These are phyloP conservation scores for Paulownia fortunei DNA, from an alignment of 257 asterid genomes.

Conservation along the genomic window DNA sequence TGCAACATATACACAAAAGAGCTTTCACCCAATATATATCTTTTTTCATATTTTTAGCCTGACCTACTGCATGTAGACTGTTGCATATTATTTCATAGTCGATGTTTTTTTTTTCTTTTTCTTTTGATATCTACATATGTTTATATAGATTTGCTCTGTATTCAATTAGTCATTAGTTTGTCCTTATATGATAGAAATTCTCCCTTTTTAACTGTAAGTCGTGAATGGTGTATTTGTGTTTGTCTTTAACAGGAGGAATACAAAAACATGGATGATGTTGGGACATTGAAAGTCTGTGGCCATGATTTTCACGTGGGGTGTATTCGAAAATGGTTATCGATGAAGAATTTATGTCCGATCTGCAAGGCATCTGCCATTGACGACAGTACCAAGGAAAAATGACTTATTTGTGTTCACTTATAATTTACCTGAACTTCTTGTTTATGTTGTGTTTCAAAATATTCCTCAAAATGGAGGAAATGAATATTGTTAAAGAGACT, in stretches of 20 bases:
- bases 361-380: no score
- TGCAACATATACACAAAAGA: background rate
- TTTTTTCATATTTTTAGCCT: background rate
- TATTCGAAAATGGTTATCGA: slow-evolving; percentile 71
- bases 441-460: slow-evolving; percentile 44
- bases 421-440: slow-evolving; percentile 36
- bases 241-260: no score
- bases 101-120: no score
- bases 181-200: no score
- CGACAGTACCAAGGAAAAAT: slow-evolving; percentile 40
- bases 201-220: background rate
- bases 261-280: slow-evolving; percentile 64
- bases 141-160: no score
- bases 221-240: slow-evolving; percentile 1
- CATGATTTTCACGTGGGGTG: slow-evolving; percentile 80
- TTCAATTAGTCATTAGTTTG: slow-evolving; percentile 27
- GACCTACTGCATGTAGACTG: background rate
- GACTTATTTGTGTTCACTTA: slow-evolving; percentile 25
- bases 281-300: slow-evolving; percentile 58
- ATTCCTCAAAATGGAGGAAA: slow-evolving; percentile 35
- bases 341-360: slow-evolving; percentile 77
- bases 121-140: background rate
- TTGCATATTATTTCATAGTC: background rate
- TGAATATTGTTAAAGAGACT: slow-evolving; percentile 14
- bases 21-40: no score